Base-by-base conservation (phyloP, 2,329 filamentous ascomycete species). In the Aureobasidium sp. region DNA sequence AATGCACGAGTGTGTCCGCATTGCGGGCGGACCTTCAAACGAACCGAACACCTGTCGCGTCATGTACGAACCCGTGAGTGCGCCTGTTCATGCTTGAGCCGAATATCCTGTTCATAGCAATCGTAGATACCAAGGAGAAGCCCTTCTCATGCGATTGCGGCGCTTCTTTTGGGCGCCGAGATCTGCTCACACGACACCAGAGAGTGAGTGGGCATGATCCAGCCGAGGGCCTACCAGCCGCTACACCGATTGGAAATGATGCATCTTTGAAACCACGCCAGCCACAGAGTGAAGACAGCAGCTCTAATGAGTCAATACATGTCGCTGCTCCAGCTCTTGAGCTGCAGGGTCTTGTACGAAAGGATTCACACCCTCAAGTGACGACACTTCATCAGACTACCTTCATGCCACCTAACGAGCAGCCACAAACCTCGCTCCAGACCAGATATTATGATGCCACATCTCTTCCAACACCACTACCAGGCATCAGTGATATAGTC, bases 41-140 rank as follows among this genome's bases (percentile, higher is more conserved):
- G 52, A 13, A 55, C 52, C 3, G 52, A 55, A n/a, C 52, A 55
- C 11, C 9, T 55, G 52, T 34, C 36, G 25, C 52, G 52, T 5
- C 52, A 55, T 34, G 52, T 55, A 39, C 52, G 52, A 25, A 55
- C 52, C 4, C 52, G 52, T 55, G 16, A 55, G 52, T 55, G 16
- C 27, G 8, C 16, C 15, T 3, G 13, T 13, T 16, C 15, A 32
- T 44, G 9, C 27, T 44, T 25, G 11, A 27, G 15, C 11, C 21
- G 5, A 27, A 42, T 11, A 8, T 7, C 9, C 15, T 44, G 13
- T 42, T 55, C 27, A 55, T 55, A 25, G 37, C 27, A 6, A 15
- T 3, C 9, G 8, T 7, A 55, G 52, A 55, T 27, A 55, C 52
- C 37, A 55, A 55, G 27, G 52, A 55, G 13, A 55, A 55, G 37